These are phyloP conservation scores for Arabis alpina DNA, from an alignment of 345 rosid species.

Conservation along the genomic window DNA sequence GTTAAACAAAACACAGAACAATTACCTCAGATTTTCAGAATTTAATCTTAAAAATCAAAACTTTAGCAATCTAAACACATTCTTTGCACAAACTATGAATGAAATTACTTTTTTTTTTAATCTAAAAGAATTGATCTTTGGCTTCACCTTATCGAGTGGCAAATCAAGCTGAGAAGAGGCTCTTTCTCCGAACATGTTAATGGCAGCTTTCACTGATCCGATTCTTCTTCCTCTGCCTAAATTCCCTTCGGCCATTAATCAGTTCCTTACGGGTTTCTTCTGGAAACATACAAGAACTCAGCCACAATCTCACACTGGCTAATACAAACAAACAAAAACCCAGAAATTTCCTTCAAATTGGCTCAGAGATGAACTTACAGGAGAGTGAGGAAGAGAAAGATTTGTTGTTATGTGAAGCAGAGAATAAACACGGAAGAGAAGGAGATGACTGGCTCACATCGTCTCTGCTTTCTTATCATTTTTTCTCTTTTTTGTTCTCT, in stretches of 20 bases:
- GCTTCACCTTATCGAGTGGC: slow-evolving; percentile 52
- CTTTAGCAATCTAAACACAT: slow-evolving; percentile 10
- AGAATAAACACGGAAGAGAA: slow-evolving; percentile 30
- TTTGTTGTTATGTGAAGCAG: slow-evolving; percentile 31
- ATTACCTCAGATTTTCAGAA: background rate
- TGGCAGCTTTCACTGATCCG: slow-evolving; percentile 71
- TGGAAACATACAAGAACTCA: slow-evolving; percentile 14
- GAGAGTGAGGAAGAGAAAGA: slow-evolving; percentile 32
- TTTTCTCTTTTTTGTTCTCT: slow-evolving; percentile 13
- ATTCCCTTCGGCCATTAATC: slow-evolving; percentile 50
- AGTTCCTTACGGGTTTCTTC: slow-evolving; percentile 17
- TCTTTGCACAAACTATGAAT: background rate
- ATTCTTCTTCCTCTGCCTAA: slow-evolving; percentile 48
- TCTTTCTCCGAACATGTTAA: slow-evolving; percentile 54
- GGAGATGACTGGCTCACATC: slow-evolving; percentile 42
- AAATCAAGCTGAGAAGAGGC: slow-evolving; percentile 49
- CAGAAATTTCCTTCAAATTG: background rate
- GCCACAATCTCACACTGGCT: background rate
- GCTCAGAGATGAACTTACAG: slow-evolving; percentile 4
- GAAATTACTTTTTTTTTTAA: background rate
- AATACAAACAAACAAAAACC: too few relatives aligned
- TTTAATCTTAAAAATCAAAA: slow-evolving; percentile 5
- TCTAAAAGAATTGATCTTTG: slow-evolving; percentile 1
- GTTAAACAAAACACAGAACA: slow-evolving; percentile 30
- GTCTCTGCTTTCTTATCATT: slow-evolving; percentile 32